Evolutionary conservation across 2,329 filamentous ascomycete genomes (phyloP), one percentile per base, ranked within the genome.

Genomic region (Colletotrichum tropicale): DNA sequence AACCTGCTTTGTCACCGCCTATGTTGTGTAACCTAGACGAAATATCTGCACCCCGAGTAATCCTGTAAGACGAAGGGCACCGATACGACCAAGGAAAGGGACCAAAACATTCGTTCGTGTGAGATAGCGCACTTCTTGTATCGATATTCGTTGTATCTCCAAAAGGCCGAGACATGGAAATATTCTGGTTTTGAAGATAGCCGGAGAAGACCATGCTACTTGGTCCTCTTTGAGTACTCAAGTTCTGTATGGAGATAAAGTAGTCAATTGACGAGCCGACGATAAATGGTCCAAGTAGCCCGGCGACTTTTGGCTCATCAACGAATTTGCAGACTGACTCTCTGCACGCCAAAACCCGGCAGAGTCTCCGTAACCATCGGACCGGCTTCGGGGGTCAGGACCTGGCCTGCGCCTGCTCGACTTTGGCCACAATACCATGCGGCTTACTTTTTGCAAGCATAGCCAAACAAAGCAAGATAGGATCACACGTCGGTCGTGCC

Each of bases 1-100:
- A 48, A 28, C 21, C 58, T 69, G 70, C 34, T 34, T 58, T 75
- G 64, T 48, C 48, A 73, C 74, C 64, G 43, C 65, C 48, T 15
- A 66, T 61, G 65, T 60, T 38, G 70, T 76, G 74, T 58, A 74
- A 69, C 74, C 48, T 58, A 34, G 26, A 16, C 24, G 32, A 67
- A 32, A 18, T 61, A 30, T 56, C 38, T n/a, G 32, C 13, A 36
- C 21, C 60, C 55, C 55, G 28, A 38, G 36, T 56, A 38, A 36
- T 26, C 38, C 43, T 32, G 43, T 34, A 13, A 62, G 62, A 58
- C 32, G 24, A n/a, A 52, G 61, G 24, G 58, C n/a, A 38, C 56
- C 30, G 34, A 36, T 66, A 71, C 10, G 38, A 38, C 43, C 9
- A n/a, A 30, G 61, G 16, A 21, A 15, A 28, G 34, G 21, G 30